These are phyloP conservation scores for Colletotrichum magnum DNA, from an alignment of 2,329 filamentous ascomycete genomes.

Conservation along the genomic window DNA sequence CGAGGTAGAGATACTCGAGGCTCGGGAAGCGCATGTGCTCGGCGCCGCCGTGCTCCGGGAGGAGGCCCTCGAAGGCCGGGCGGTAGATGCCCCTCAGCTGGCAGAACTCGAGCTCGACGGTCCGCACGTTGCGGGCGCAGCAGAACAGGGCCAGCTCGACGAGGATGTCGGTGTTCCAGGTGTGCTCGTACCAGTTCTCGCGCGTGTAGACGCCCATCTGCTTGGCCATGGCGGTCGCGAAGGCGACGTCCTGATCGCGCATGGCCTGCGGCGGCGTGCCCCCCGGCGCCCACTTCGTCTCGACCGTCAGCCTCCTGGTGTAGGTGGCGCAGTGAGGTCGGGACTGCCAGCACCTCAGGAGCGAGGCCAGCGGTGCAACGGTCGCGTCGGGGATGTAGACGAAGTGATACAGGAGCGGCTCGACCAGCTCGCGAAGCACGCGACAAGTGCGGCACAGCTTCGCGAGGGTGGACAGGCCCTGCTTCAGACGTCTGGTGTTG, in stretches of 20 bases:
- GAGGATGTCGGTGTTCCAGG: constrained; percentile 24
- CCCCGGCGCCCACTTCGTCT: constrained; percentile 12
- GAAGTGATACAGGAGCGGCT: constrained; percentile 18
- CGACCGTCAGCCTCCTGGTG: constrained; percentile 13
- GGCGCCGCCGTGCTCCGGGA: neutral
- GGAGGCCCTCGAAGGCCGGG: constrained; percentile 20
- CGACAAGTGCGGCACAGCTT: constrained; percentile 28
- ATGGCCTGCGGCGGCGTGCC: neutral
- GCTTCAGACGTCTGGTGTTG: neutral
- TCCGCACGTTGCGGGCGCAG: neutral
- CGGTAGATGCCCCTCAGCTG: constrained; percentile 25
- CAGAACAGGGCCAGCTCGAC: constrained; percentile 23
- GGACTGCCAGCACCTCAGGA: constrained; percentile 21
- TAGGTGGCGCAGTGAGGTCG: constrained; percentile 19
- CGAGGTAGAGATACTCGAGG: constrained; percentile 18
- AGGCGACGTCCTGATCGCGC: neutral
- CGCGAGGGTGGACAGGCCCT: constrained; percentile 9
- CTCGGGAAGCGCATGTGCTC: constrained; percentile 1
- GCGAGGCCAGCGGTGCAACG: neutral
- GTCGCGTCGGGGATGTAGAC: constrained; percentile 17
- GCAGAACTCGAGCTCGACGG: constrained; percentile 12
- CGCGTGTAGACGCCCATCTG: constrained; percentile 10
- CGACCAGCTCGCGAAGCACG: constrained; percentile 6
- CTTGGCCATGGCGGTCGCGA: constrained; percentile 2
- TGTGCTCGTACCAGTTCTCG: constrained; percentile 19